A percentile compares a stretch with the other conserved stretches of the same genome.
Conservation (phyloP, 345 rosid species). For the Crucihimalaya himalaica region DNA sequence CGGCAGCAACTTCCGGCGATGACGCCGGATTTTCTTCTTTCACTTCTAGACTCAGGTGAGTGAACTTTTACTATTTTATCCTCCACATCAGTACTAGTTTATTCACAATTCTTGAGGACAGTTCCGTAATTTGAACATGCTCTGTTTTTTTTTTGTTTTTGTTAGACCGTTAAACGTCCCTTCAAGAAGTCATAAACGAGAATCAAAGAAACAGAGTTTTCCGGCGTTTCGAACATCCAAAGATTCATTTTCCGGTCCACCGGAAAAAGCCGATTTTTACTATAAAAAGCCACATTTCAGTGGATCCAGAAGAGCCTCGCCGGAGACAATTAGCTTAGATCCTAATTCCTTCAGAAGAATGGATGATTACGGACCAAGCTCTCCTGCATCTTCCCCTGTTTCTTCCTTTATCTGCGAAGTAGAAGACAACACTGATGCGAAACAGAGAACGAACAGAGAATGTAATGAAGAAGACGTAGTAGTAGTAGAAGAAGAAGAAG, state of each 20-base stretch:
- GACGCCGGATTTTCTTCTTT: constrained; percentile 72
- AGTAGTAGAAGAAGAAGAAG: constrained; percentile 50
- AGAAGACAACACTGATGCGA: constrained; percentile 43
- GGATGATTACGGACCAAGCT: constrained; percentile 65
- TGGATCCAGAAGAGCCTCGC: constrained; percentile 56
- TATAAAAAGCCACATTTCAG: constrained; percentile 30
- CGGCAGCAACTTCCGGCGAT: constrained; percentile 45
- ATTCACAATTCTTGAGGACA: background rate
- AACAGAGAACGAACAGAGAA: constrained; percentile 34
- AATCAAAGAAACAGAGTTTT: constrained; percentile 39
- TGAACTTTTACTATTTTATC: background rate
- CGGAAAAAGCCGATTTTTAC: constrained; percentile 40
- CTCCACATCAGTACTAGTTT: background rate
- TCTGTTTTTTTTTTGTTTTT: background rate
- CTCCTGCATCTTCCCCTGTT: constrained; percentile 68
- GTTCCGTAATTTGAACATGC: background rate
- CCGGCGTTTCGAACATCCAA: constrained; percentile 38
- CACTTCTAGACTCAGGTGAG: constrained; percentile 83
- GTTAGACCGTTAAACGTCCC: constrained; percentile 79
- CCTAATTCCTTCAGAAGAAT: constrained; percentile 55
- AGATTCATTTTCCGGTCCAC: constrained; percentile 42
- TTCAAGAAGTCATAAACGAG: constrained; percentile 47
- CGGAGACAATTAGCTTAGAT: constrained; percentile 66
- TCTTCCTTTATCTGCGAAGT: constrained; percentile 56
- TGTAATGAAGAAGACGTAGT: constrained; percentile 42